Conservation (phyloP, 306 rosid species). For the Dalbergia cochinchinensis region DNA sequence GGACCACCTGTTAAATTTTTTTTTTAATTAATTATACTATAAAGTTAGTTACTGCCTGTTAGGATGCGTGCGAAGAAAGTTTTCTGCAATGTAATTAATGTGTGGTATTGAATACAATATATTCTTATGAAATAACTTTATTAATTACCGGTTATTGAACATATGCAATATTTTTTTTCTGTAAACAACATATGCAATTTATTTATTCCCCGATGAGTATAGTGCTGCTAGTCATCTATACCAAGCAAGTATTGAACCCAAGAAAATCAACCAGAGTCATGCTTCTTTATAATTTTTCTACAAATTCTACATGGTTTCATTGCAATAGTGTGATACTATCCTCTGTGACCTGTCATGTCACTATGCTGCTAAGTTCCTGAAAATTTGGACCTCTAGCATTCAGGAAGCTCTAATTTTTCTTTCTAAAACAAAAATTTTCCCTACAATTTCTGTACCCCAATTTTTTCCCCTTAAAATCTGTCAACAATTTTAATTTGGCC, state of each 20-base stretch:
- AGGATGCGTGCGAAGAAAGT: background rate
- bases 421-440: no score
- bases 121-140: background rate
- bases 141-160: background rate
- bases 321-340: no score
- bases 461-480: slow-evolving; percentile 10
- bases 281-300: no score
- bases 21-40: background rate
- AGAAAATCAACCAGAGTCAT: background rate
- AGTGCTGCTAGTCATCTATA: background rate
- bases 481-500: slow-evolving; percentile 21
- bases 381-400: no score
- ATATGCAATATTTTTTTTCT: no score
- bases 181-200: background rate
- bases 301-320: no score
- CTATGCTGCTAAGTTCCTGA: no score
- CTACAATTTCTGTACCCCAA: background rate
- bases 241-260: background rate
- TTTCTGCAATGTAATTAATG: background rate
- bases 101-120: background rate
- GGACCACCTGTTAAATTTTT: background rate
- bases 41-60: background rate
- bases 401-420: no score
- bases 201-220: background rate
- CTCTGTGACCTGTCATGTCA: no score